Evolutionary conservation across 495 filamentous ascomycete species (phyloP), one percentile per base, ranked within the genome.

Genomic region (Lasiosphaeria hispida): DNA sequence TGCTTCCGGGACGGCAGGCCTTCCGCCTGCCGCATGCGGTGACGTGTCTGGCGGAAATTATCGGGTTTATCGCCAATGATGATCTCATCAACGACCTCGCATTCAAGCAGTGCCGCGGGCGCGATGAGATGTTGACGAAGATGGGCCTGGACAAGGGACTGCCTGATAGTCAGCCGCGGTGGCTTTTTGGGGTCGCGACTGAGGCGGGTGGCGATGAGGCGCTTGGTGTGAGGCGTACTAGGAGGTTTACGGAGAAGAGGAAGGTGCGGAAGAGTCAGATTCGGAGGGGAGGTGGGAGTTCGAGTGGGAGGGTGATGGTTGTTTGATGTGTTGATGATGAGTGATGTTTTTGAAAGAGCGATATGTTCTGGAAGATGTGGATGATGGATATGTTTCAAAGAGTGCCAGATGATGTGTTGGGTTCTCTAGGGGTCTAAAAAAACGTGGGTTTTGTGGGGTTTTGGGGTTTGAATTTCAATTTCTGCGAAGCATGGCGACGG

Each of bases 51-150:
- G 88, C 86, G 2, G 89, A 93, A 70, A 77, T 90, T n/a, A 77
- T 92, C 58, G 85, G 82, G 64, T 92, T 89, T 61, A 71, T 93
- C 38, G 87, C 87, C 50, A 82, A 82, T 60, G 87, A 85, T 38
- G 83, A 83, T 9, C 72, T 95, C 13, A 69, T 91, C 1, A 77
- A 80, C 4, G 90, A 94, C 56, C 77, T 83, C 37, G 77, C 85
- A 0, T 88, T 95, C 53, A 66, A 61, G 58, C 53, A 68, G 52
- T 60, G 66, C 48, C 38, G 57, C 9, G 66, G 59, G 8, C 39
- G 62, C 11, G 60, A 56, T 4, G 67, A 74, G 53, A 54, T 77
- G 53, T 39, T 65, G 44, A 65, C 53, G 7, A 65, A 66, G 43
- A 60, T 78, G 36, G 75, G 73, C 18, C 55, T 68, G 9, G 63